Evolutionary conservation across 2,329 filamentous ascomycete species (phyloP).

Genomic region (Diaporthe nobilis): DNA sequence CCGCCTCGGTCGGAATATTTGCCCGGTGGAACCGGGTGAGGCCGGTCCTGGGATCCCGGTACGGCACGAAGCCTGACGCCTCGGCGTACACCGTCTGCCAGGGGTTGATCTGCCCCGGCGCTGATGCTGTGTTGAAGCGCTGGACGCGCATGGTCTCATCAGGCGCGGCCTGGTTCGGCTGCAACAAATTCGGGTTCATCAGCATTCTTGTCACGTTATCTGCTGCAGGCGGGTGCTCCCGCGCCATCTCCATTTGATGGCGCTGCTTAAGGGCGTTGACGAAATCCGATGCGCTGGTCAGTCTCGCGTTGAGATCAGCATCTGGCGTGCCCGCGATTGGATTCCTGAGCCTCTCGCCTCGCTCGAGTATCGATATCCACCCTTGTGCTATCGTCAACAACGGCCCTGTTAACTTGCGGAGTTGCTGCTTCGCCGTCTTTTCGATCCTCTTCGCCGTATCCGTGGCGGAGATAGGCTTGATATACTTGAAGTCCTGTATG

Average conservation of each 20-base stretch:
- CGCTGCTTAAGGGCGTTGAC: neutral
- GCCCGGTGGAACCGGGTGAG: conserved; percentile 26
- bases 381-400: conserved; percentile 16
- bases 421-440: conserved; percentile 18
- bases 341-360: conserved; percentile 7
- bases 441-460: conserved; percentile 21
- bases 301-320: neutral
- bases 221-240: neutral
- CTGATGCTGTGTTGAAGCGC: conserved; percentile 9
- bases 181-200: neutral
- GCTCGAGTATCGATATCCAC: conserved; percentile 18
- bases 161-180: conserved; percentile 1
- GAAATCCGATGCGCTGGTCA: neutral
- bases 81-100: conserved; percentile 25
- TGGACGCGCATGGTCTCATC: neutral
- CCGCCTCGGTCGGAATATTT: conserved; percentile 22
- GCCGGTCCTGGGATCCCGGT: conserved; percentile 24
- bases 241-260: neutral
- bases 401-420: neutral
- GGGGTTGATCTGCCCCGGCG: conserved; percentile 13
- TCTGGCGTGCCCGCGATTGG: neutral
- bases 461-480: neutral
- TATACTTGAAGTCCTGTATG: neutral
- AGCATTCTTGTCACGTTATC: neutral
- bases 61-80: conserved; percentile 24